Conservation (phyloP, 208 protist species). For the Leishmania arabica region DNA sequence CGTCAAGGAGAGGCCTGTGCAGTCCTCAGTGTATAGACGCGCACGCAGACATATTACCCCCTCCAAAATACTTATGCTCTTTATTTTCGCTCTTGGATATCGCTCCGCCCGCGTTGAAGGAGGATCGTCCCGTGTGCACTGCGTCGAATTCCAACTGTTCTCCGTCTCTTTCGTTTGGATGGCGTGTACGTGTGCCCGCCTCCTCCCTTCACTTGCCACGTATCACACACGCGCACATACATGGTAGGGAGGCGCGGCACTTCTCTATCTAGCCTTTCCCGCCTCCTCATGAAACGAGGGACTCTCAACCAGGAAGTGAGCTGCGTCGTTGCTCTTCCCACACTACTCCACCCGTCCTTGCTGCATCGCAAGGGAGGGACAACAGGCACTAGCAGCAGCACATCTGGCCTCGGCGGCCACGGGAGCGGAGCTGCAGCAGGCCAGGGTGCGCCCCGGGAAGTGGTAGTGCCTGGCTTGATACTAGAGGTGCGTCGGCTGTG, state of each 20-base stretch:
- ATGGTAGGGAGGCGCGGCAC: background rate
- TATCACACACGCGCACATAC: background rate
- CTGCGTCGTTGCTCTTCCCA: constrained; percentile 18
- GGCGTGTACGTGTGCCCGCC: background rate
- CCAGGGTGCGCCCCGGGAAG: constrained; percentile 4
- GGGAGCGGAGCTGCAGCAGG: constrained; percentile 3
- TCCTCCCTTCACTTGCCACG: too few species aligned
- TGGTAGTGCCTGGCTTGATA: constrained; percentile 31
- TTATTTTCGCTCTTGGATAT: background rate
- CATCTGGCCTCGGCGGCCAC: background rate
- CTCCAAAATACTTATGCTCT: background rate
- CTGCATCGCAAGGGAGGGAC: constrained; percentile 18
- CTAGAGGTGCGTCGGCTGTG: constrained; percentile 75
- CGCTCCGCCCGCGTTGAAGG: background rate
- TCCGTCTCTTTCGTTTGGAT: background rate
- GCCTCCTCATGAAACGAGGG: constrained; percentile 9
- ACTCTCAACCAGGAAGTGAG: constrained; percentile 17
- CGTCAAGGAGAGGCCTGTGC: background rate
- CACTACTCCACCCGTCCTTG: constrained; percentile 17
- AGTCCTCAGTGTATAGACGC: background rate
- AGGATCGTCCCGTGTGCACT: background rate
- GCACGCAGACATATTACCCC: background rate
- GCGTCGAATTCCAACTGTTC: background rate
- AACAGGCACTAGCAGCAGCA: background rate
- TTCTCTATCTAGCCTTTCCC: background rate